These are phyloP conservation scores for Teratosphaeria pseudoeucalypti DNA, from an alignment of 2,329 filamentous ascomycete species.

Conservation along the genomic window DNA sequence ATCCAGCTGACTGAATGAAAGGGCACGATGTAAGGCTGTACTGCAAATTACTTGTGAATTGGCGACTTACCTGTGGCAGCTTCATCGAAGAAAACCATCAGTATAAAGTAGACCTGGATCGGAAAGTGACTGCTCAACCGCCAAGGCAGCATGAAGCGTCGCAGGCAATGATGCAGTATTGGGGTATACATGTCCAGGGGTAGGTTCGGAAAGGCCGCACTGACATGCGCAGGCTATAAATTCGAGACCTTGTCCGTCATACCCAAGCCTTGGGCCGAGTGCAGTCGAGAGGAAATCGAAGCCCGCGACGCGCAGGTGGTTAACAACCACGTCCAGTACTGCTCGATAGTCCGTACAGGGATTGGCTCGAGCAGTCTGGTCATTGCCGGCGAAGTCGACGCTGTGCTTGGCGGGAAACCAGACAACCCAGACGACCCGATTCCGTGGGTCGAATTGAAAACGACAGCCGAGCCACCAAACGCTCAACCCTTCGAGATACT, in stretches of 20 bases:
- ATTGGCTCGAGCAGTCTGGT: conserved; percentile 67
- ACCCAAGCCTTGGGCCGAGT: conserved; percentile 62
- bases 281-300: conserved; percentile 68
- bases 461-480: conserved; percentile 37
- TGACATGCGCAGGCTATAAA: conserved; percentile 63
- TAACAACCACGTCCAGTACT: conserved; percentile 89
- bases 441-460: conserved; percentile 94
- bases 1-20: conserved; percentile 25
- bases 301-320: conserved; percentile 59
- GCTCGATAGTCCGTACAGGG: conserved; percentile 81
- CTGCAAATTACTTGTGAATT: too few relatives aligned
- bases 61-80: conserved; percentile 33
- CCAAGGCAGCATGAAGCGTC: conserved; percentile 47
- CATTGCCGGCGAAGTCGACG: conserved; percentile 89
- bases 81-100: conserved; percentile 88
- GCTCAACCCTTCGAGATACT: conserved; percentile 55
- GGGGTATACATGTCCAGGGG: conserved; percentile 49
- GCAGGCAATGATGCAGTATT: conserved; percentile 80
- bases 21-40: conserved; percentile 43
- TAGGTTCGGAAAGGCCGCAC: neutral
- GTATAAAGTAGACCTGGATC: conserved; percentile 55
- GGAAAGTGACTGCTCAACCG: conserved; percentile 35
- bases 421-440: conserved; percentile 53
- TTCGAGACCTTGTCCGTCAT: conserved; percentile 82
- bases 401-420: conserved; percentile 79